Evolutionary conservation across 352 stramenopile species (phyloP), one percentile per base, ranked within the genome.

Genomic region (Globisporangium heterothallicum): DNA sequence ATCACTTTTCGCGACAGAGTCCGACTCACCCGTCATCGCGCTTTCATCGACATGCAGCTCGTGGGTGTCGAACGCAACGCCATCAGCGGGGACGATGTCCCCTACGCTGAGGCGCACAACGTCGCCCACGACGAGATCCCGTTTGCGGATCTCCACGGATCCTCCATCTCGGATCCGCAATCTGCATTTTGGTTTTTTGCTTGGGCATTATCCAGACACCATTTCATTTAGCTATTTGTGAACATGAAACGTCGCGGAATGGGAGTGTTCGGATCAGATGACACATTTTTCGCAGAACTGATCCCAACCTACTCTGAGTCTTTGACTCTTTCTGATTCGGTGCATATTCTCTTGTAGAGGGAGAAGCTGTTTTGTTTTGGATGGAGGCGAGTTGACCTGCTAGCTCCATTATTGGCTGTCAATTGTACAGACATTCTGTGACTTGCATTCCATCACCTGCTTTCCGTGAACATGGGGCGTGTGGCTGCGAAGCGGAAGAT

Each of bases 401-500:
- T 19, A 29, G 7, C 25, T 19, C 41, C 41, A 46, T n/a, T n/a
- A n/a, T n/a, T n/a, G n/a, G n/a, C n/a, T n/a, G 41, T 30, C 42
- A 49, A 49, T 8, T 14, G 34, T 5, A 48, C 22, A 34, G 21
- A n/a, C 18, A 45, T 21, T 45, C 40, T 19, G 16, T 3, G 29
- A 29, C 40, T 13, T 18, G 36, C 41, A 34, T 6, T 26, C 25
- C 10, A 19, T 22, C 21, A 27, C 6, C 1, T 21, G 13, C 43
- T 18, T 25, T 1, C 14, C 24, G 2, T 1, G n/a, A 30, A 2
- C 45, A 90, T 91, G 83, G 82, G 79, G 1, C 78, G 79, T 26
- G 68, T 93, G 40, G 66, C 59, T 30, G 67, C 66, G 40, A 93
- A 93, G 71, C 78, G 79, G 59, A 93, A 93, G 70, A 64, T 93